phyloP scores from a whole-genome alignment of 163 green algal species.

The Coccomyxa subellipsoidea region DNA sequence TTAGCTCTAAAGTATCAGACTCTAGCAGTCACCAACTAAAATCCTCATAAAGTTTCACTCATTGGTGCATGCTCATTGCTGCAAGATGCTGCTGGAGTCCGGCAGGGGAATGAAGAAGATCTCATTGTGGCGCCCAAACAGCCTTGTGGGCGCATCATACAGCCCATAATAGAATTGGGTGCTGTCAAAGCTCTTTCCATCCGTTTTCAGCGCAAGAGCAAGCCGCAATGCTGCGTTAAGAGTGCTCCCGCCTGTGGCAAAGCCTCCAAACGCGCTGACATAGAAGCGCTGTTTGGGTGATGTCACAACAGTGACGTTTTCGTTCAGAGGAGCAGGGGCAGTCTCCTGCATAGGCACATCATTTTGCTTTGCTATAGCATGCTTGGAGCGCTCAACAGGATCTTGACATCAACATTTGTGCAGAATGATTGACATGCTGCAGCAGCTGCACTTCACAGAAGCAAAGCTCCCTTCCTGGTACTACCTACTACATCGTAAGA shows the following conservation, averaged over 20 bases:
- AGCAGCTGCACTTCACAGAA: too few species aligned
- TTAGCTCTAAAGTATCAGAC: too few species aligned
- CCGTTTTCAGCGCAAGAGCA: neutral
- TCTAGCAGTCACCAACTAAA: too few species aligned
- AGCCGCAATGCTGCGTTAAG: neutral
- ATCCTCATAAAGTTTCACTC: too few species aligned
- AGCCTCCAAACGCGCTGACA: neutral
- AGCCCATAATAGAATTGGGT: neutral
- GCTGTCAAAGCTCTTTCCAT: neutral
- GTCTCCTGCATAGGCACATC: neutral
- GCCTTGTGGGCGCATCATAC: constrained; percentile 1
- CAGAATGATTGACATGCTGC: too few species aligned
- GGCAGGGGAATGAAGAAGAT: neutral
- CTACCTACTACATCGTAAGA: too few species aligned
- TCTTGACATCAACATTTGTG: too few species aligned
- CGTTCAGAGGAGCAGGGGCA: neutral
- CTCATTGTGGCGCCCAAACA: constrained; percentile 6
- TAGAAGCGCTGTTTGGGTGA: constrained; percentile 5
- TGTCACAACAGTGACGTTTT: neutral
- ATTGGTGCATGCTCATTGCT: too few species aligned
- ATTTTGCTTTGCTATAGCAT: too few species aligned
- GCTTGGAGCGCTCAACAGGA: too few species aligned
- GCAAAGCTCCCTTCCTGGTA: too few species aligned
- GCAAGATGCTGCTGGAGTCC: neutral
- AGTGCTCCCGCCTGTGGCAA: neutral